Conservation (phyloP, 2,329 filamentous ascomycete genomes). For the Aspergillus sp. region DNA sequence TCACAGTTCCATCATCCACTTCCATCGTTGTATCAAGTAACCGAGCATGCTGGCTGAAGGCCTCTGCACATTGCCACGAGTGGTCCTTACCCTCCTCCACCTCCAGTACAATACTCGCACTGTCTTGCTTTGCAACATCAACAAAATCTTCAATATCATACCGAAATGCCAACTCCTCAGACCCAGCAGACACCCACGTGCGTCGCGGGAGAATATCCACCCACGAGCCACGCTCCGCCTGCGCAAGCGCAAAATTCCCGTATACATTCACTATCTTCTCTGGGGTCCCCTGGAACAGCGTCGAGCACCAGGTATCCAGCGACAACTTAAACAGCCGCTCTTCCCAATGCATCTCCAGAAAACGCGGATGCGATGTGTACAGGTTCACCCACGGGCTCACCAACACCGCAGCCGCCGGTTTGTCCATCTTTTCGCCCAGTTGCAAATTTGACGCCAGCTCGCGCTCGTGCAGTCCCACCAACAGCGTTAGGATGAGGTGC, state of each 20-base stretch:
- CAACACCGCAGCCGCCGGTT: slow-evolving; percentile 7
- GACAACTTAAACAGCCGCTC: slow-evolving; percentile 13
- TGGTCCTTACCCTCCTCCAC: slow-evolving; percentile 10
- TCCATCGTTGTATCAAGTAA: slow-evolving; percentile 5
- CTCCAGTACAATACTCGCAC: slow-evolving; percentile 2
- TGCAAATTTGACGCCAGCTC: background rate
- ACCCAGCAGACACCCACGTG: slow-evolving; percentile 14
- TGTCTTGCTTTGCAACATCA: slow-evolving; percentile 3
- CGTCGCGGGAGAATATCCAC: slow-evolving; percentile 10
- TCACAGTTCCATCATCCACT: background rate
- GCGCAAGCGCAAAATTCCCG: slow-evolving; percentile 9
- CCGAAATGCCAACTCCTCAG: slow-evolving; percentile 13
- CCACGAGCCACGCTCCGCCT: slow-evolving; percentile 10
- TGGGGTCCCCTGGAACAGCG: slow-evolving; percentile 3
- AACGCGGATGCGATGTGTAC: slow-evolving; percentile 9
- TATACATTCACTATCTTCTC: slow-evolving; percentile 1
- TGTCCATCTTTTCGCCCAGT: background rate
- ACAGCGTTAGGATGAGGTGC: slow-evolving; percentile 8
- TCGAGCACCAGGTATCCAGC: slow-evolving; percentile 8
- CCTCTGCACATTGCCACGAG: slow-evolving; percentile 16
- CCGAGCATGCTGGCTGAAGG: slow-evolving; percentile 9
- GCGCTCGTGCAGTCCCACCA: slow-evolving; percentile 4
- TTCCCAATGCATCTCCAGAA: slow-evolving; percentile 10
- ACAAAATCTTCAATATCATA: slow-evolving; percentile 16
- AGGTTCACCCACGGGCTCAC: slow-evolving; percentile 16